These are phyloP conservation scores for Zangia roseola DNA, from an alignment of 768 basidiomycete genomes.

Conservation along the genomic window DNA sequence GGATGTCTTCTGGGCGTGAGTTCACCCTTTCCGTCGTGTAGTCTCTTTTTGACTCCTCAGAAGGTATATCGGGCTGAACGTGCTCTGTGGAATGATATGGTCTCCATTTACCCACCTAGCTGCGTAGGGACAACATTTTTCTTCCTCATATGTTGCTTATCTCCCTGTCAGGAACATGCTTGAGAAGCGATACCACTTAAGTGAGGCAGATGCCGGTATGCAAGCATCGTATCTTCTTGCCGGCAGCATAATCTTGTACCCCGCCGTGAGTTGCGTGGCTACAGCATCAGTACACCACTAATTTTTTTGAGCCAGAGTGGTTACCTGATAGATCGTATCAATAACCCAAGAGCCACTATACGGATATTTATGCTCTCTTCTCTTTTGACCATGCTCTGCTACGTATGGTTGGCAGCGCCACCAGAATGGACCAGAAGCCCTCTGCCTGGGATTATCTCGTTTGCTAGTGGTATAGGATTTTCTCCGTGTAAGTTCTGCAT, in stretches of 20 bases:
- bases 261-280: constrained; percentile 46
- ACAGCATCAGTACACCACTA: not conserved
- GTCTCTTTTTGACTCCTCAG: constrained; percentile 1
- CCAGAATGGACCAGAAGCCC: constrained; percentile 55
- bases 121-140: constrained; percentile 45
- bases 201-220: constrained; percentile 58
- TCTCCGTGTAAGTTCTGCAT: constrained; percentile 49
- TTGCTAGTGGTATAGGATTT: constrained; percentile 71
- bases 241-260: constrained; percentile 69
- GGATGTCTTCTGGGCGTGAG: constrained; percentile 78
- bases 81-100: constrained; percentile 78
- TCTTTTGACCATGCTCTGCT: constrained; percentile 56
- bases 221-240: constrained; percentile 71
- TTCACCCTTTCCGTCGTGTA: constrained; percentile 1
- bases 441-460: constrained; percentile 58
- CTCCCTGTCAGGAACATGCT: constrained; percentile 58
- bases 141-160: constrained; percentile 3
- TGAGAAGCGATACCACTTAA: constrained; percentile 59
- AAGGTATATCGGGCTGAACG: constrained; percentile 73
- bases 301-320: constrained; percentile 46
- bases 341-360: constrained; percentile 55
- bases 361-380: constrained; percentile 60
- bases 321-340: constrained; percentile 59
- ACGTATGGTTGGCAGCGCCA: constrained; percentile 66
- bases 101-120: constrained; percentile 75